These are phyloP conservation scores for Dioscorea dumetorum DNA, from an alignment of 106 monocot species.

Conservation along the genomic window DNA sequence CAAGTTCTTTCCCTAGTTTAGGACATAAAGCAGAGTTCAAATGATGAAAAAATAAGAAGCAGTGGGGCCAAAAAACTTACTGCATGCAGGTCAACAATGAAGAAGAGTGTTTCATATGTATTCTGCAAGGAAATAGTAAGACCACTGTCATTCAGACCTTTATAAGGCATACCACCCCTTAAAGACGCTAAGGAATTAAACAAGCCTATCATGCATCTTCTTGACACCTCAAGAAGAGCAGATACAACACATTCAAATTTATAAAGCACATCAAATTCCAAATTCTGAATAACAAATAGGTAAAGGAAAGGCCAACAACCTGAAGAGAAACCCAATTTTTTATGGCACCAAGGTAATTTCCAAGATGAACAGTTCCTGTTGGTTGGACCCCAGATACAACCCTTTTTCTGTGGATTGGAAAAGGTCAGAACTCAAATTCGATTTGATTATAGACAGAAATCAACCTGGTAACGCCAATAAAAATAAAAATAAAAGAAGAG, in stretches of 20 bases:
- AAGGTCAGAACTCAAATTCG: background rate
- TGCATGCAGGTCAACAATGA: slow-evolving; percentile 95
- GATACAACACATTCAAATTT: no score
- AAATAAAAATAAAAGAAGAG: no score
- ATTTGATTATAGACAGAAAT: no score
- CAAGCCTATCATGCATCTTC: no score
- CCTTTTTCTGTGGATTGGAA: slow-evolving; percentile 61
- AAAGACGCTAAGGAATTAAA: no score
- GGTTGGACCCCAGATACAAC: slow-evolving; percentile 97
- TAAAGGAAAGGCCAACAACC: slow-evolving; percentile 30
- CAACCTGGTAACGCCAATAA: no score
- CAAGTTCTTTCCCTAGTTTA: no score
- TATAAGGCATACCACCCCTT: no score
- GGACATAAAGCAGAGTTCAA: no score
- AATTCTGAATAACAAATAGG: background rate
- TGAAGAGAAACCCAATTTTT: slow-evolving; percentile 93
- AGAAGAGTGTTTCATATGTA: slow-evolving; percentile 87
- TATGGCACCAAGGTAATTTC: slow-evolving; percentile 94
- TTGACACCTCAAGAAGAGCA: no score
- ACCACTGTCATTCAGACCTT: background rate
- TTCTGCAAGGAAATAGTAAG: slow-evolving; percentile 47
- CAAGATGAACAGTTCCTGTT: slow-evolving; percentile 93
- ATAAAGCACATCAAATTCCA: no score
- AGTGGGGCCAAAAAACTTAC: slow-evolving; percentile 23
- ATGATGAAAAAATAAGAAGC: background rate